Evolutionary conservation across 1,284 basidiomycete species (phyloP).

Genomic region (Chondrostereum purpureum): DNA sequence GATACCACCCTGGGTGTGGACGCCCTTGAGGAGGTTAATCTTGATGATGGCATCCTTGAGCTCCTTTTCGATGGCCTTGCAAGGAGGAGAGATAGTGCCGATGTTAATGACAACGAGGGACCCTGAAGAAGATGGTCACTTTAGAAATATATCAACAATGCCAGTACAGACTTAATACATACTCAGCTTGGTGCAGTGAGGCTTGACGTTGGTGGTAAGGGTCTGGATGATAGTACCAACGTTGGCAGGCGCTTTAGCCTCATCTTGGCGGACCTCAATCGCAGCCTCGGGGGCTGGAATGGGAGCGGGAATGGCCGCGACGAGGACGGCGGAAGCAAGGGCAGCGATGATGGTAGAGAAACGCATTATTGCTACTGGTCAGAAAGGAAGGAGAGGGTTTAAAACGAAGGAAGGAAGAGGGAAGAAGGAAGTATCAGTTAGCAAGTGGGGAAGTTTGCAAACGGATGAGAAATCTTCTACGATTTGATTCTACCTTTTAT

Average conservation of each 20-base stretch:
- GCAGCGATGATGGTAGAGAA: background rate
- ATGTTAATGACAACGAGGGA: background rate
- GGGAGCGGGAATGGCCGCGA: background rate
- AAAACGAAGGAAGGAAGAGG: constrained; percentile 5
- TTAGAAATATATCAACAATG: background rate
- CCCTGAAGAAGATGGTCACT: too few species aligned
- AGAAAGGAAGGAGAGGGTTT: constrained; percentile 1
- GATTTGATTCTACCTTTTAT: too few species aligned
- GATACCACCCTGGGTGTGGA: background rate
- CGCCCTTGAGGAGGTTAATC: background rate
- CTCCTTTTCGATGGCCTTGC: background rate
- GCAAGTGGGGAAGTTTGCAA: background rate
- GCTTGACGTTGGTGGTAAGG: background rate
- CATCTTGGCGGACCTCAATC: background rate
- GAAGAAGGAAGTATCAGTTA: constrained; percentile 4
- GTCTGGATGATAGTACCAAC: background rate
- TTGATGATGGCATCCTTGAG: background rate
- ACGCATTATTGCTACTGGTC: background rate
- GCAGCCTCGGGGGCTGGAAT: background rate
- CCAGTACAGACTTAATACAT: too few species aligned
- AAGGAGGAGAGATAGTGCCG: background rate
- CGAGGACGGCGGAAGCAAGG: background rate
- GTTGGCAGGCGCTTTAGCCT: background rate
- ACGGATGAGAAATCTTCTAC: too few species aligned
- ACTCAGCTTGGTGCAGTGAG: background rate